phyloP scores from a whole-genome alignment of 2,329 filamentous ascomycete genomes.

The Tympanopsis confertula region DNA sequence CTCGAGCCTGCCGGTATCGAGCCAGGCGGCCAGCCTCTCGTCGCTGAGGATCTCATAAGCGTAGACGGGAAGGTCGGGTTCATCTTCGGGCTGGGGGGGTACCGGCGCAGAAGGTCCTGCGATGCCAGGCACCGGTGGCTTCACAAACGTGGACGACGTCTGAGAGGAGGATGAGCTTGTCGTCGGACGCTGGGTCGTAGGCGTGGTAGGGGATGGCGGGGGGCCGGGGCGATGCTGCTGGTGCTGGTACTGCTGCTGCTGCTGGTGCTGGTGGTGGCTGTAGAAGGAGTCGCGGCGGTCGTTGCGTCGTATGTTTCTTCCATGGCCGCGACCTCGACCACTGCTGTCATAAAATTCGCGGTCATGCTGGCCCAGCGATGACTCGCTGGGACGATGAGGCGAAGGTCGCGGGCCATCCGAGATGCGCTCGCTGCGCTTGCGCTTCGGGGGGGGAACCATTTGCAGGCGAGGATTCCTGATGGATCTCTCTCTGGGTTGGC shows the following conservation, averaged over 20 bases:
- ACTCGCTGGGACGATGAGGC: slow-evolving; percentile 49
- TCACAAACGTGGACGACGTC: slow-evolving; percentile 4
- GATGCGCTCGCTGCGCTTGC: slow-evolving; percentile 43
- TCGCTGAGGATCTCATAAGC: slow-evolving; percentile 69
- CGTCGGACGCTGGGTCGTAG: slow-evolving; percentile 18
- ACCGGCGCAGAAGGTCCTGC: too few species aligned
- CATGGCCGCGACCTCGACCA: slow-evolving; percentile 29
- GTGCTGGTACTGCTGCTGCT: slow-evolving; percentile 11
- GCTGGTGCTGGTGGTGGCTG: slow-evolving; percentile 12
- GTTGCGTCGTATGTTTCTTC: slow-evolving; percentile 30
- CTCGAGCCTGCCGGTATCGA: slow-evolving; percentile 49
- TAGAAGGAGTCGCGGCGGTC: slow-evolving; percentile 42
- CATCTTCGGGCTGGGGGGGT: background rate
- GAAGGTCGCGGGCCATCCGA: slow-evolving; percentile 37
- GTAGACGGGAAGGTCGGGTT: slow-evolving; percentile 33
- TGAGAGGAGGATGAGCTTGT: slow-evolving; percentile 24
- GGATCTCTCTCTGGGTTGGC: too few species aligned
- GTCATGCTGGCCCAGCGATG: slow-evolving; percentile 44
- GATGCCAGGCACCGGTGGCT: slow-evolving; percentile 3
- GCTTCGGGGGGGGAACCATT: slow-evolving; percentile 42
- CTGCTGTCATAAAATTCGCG: slow-evolving; percentile 32
- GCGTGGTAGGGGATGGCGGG: slow-evolving; percentile 12
- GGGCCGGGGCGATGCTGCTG: slow-evolving; percentile 6
- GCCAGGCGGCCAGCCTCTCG: slow-evolving; percentile 56
- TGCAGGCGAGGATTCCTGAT: slow-evolving; percentile 3